These are phyloP conservation scores for Mycena albidolilacea DNA, from an alignment of 768 basidiomycete species.

Conservation along the genomic window DNA sequence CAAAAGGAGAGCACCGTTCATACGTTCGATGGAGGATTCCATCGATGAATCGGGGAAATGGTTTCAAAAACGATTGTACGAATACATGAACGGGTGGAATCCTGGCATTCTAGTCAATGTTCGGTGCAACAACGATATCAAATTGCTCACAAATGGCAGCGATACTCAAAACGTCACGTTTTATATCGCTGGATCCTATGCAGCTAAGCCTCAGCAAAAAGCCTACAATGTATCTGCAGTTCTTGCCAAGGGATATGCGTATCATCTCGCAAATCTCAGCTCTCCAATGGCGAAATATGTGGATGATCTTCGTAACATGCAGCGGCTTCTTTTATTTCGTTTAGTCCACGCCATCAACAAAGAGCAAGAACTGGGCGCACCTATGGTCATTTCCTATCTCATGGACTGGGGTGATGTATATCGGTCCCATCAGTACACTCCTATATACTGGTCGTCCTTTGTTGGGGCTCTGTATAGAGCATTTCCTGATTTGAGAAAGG, in stretches of 20 bases:
- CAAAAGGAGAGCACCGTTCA: slow-evolving; percentile 52
- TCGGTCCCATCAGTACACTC: slow-evolving; percentile 52
- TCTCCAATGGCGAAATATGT: slow-evolving; percentile 23
- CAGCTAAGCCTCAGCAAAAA: slow-evolving; percentile 52
- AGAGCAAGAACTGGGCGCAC: slow-evolving; percentile 55
- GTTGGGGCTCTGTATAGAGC: slow-evolving; percentile 34
- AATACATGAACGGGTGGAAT: slow-evolving; percentile 47
- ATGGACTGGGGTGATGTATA: slow-evolving; percentile 61
- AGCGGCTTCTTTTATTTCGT: slow-evolving; percentile 49
- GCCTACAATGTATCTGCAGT: slow-evolving; percentile 54
- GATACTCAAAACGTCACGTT: slow-evolving; percentile 51
- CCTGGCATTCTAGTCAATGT: slow-evolving; percentile 43
- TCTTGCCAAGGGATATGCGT: slow-evolving; percentile 48
- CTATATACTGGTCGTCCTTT: slow-evolving; percentile 53
- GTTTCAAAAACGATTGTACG: slow-evolving; percentile 43
- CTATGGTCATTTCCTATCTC: slow-evolving; percentile 57
- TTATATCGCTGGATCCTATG: slow-evolving; percentile 52
- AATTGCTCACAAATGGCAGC: slow-evolving; percentile 48
- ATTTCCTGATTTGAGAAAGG: slow-evolving; percentile 39
- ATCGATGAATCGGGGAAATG: slow-evolving; percentile 47
- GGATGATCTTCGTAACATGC: slow-evolving; percentile 41
- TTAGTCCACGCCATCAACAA: slow-evolving; percentile 50
- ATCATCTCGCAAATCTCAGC: slow-evolving; percentile 43
- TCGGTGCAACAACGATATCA: slow-evolving; percentile 59
- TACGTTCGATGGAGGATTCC: slow-evolving; percentile 28